These are phyloP conservation scores for Fraxinus paxiana DNA, from an alignment of 305 asterid genomes.

Conservation along the genomic window DNA sequence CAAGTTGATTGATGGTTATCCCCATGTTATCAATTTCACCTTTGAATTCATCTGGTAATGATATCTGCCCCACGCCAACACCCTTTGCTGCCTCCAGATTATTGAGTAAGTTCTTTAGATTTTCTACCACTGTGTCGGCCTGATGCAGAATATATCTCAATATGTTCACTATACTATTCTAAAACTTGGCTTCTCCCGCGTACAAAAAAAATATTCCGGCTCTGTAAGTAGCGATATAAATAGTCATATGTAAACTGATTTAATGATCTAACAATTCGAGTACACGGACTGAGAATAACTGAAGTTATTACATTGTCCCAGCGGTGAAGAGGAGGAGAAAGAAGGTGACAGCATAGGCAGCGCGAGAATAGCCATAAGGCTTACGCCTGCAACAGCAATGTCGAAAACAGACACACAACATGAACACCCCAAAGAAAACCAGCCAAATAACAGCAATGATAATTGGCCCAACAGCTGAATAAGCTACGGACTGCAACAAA, in stretches of 20 bases:
- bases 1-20: background rate
- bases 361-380: constrained; percentile 24
- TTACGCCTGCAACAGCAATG: constrained; percentile 26
- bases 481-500: constrained; percentile 29
- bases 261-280: background rate
- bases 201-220: constrained; percentile 10
- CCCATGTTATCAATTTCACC: constrained; percentile 7
- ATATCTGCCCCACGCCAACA: constrained; percentile 7
- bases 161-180: constrained; percentile 24
- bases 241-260: background rate
- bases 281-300: no score
- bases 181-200: constrained; percentile 25
- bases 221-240: constrained; percentile 9
- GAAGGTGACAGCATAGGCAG: constrained; percentile 23
- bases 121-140: constrained; percentile 16
- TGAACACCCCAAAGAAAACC: constrained; percentile 24
- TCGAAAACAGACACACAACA: constrained; percentile 26
- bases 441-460: constrained; percentile 26
- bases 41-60: constrained; percentile 18
- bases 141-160: constrained; percentile 15
- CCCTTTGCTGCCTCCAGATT: constrained; percentile 25
- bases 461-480: constrained; percentile 27
- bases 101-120: constrained; percentile 16
- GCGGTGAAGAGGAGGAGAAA: constrained; percentile 24
- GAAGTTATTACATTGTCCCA: constrained; percentile 24